phyloP scores from a whole-genome alignment of 805 yeast species.

The Hanseniaspora guilliermondii region DNA sequence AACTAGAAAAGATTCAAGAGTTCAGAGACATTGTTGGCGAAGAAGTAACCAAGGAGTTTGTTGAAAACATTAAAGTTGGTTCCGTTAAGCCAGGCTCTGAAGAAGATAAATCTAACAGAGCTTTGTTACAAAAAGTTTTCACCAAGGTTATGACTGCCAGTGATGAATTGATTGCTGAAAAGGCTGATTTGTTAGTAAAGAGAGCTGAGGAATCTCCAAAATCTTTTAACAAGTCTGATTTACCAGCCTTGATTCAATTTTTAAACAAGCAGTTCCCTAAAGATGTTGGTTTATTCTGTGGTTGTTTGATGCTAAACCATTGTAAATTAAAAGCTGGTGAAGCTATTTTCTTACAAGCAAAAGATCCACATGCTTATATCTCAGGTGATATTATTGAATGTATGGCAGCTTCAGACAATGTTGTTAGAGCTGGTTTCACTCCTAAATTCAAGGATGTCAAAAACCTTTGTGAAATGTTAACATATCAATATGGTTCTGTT shows the following conservation, averaged over 20 bases:
- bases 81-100: slow-evolving; percentile 36
- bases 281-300: slow-evolving; percentile 93
- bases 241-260: slow-evolving; percentile 64
- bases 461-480: slow-evolving; percentile 79
- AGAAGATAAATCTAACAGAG: slow-evolving; percentile 48
- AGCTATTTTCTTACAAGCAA: slow-evolving; percentile 92
- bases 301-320: slow-evolving; percentile 84
- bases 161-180: slow-evolving; percentile 42
- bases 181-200: slow-evolving; percentile 53
- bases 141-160: slow-evolving; percentile 72
- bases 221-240: slow-evolving; percentile 38
- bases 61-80: slow-evolving; percentile 31
- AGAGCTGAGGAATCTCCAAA: slow-evolving; percentile 51
- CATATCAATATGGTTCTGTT: slow-evolving; percentile 78
- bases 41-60: slow-evolving; percentile 43
- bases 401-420: slow-evolving; percentile 98
- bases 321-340: slow-evolving; percentile 74
- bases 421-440: slow-evolving; percentile 97
- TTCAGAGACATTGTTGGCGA: slow-evolving; percentile 57
- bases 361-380: slow-evolving; percentile 96
- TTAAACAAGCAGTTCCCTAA: slow-evolving; percentile 80
- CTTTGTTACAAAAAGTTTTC: slow-evolving; percentile 61
- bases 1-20: slow-evolving; percentile 66
- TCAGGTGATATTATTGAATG: slow-evolving; percentile 96
- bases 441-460: slow-evolving; percentile 95